Conservation (phyloP, 2,329 filamentous ascomycete genomes). For the Cladophialophora exuberans region DNA sequence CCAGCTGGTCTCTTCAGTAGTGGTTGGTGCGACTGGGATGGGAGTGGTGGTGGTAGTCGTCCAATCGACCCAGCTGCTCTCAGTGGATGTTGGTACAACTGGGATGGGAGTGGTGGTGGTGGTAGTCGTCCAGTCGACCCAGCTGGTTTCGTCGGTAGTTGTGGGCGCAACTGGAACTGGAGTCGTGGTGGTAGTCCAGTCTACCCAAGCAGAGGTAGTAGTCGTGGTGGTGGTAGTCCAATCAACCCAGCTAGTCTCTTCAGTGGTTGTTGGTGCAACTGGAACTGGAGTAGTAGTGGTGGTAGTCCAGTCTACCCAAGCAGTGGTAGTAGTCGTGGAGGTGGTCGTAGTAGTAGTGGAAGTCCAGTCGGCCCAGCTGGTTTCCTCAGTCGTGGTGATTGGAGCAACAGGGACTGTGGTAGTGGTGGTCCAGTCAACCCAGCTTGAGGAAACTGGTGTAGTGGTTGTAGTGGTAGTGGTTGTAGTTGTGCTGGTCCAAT, state of each 20-base stretch:
- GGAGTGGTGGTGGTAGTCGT: neutral
- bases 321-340: neutral
- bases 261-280: neutral
- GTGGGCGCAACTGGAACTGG: neutral
- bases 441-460: neutral
- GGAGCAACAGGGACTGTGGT: neutral
- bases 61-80: slow-evolving; percentile 8
- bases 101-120: neutral
- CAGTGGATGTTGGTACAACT: neutral
- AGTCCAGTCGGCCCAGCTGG: neutral
- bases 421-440: neutral
- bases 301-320: neutral
- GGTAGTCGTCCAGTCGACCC: neutral
- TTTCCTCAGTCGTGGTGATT: neutral
- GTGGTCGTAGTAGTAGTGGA: slow-evolving; percentile 1
- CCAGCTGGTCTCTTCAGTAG: neutral
- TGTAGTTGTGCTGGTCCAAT: neutral
- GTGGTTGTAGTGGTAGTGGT: neutral
- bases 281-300: too few relatives aligned
- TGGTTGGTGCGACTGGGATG: neutral
- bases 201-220: neutral
- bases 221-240: neutral
- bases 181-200: neutral
- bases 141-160: neutral
- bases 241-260: neutral